These are phyloP conservation scores for Orbilia ellipsospora DNA, from an alignment of 2,329 filamentous ascomycete genomes.

Conservation along the genomic window DNA sequence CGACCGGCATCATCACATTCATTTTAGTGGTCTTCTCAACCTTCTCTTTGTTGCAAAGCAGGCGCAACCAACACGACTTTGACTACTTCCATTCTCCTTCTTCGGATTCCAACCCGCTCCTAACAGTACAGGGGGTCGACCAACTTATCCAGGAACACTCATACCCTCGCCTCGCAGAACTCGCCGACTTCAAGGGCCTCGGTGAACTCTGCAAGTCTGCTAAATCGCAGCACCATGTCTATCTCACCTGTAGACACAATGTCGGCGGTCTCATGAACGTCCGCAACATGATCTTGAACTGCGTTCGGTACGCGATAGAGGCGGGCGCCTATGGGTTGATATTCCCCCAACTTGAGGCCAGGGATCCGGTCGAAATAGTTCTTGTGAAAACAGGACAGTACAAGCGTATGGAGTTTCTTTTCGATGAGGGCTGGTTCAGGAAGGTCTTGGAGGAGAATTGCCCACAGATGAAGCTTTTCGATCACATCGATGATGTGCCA, in stretches of 20 bases:
- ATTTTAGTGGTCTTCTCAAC: too few species aligned
- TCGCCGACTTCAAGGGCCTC: conserved; percentile 19
- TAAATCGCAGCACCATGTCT: conserved; percentile 31
- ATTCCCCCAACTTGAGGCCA: conserved; percentile 65
- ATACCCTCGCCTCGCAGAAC: conserved; percentile 21
- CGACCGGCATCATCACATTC: too few species aligned
- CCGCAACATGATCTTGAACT: conserved; percentile 67
- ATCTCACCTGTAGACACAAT: conserved; percentile 67
- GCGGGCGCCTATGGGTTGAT: conserved; percentile 66
- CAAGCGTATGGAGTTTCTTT: conserved; percentile 65
- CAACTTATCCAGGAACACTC: conserved; percentile 8
- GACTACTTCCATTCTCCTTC: too few species aligned
- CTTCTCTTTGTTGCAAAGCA: too few species aligned
- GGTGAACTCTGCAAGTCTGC: conserved; percentile 25
- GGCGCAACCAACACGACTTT: too few species aligned
- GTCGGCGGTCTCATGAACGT: conserved; percentile 68
- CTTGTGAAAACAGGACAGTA: conserved; percentile 63
- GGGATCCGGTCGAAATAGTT: conserved; percentile 63
- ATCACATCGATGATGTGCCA: conserved; percentile 63
- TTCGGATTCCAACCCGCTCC: too few species aligned
- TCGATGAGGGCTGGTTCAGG: conserved; percentile 63
- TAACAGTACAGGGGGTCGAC: too few species aligned
- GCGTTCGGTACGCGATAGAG: conserved; percentile 66
- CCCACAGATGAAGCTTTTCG: conserved; percentile 65
- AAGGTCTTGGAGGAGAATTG: conserved; percentile 62